Base-by-base conservation (phyloP, 176 grass and related monocot genomes). In the Hyparrhenia diplandra region DNA sequence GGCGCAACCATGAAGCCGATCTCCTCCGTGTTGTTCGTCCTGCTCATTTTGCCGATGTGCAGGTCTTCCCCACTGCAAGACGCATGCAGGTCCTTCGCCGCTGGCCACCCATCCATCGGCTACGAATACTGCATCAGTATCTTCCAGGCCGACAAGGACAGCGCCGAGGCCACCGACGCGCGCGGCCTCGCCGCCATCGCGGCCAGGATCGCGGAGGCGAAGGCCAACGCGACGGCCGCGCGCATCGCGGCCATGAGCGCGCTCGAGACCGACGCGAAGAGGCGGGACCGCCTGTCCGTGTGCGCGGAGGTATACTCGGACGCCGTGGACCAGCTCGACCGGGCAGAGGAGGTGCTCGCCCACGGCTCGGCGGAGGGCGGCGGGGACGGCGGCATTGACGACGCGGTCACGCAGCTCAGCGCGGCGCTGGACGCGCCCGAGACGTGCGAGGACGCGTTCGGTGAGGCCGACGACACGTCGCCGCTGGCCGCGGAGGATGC, bases 391-490 rank as follows among this genome's bases (percentile, higher is more conserved):
- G 31, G 0, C 8, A 11, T 73, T 39, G 78, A 32, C 10, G 80
- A 83, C 74, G 86, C 91, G 45, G n/a, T 79, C 12, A 80, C 73
- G 45, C 79, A 70, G 80, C 91, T 97, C 16, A 89, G 81, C 35
- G 74, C 84, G 59, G 84, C 91, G 66, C 70, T 86, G 66, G 84
- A 80, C 62, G 89, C 78, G 75, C 73, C 81, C 8, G 84, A 61
- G 35, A 93, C 85, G 27, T 97, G 94, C 76, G 88, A 93, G 86
- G 86, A 87, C 60, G 74, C 88, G 13, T 93, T 97, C 72, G 52
- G 71, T 30, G 86, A 89, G 41, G 82, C 63, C 58, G 78, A 85
- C 43, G 84, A 82, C 18, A 25, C 91, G 31, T 93, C 86, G 21
- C 91, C 89, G 14, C 52, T 93, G 20, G 82, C 67, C 30, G 14